Evolutionary conservation across 768 basidiomycete species (phyloP).

Genomic region (Auriculariales sp.): DNA sequence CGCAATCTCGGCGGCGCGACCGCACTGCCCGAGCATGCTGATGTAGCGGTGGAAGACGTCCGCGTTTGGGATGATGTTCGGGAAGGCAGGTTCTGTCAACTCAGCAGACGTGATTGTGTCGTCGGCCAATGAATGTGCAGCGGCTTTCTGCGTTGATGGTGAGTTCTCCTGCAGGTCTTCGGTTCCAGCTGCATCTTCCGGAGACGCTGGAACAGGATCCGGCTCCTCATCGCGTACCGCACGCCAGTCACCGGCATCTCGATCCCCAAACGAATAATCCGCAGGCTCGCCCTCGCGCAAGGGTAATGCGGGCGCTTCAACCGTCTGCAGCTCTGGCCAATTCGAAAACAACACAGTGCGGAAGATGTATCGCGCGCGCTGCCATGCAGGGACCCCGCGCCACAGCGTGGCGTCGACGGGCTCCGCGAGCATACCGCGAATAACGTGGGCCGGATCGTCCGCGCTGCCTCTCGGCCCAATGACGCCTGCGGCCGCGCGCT

Average conservation of each 20-base stretch:
- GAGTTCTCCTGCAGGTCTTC: too few relatives aligned
- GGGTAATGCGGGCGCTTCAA: not conserved
- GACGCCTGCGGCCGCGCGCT: not conserved
- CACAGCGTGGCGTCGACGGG: not conserved
- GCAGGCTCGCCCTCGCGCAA: not conserved
- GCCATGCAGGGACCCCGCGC: not conserved
- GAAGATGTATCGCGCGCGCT: not conserved
- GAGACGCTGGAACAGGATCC: not conserved
- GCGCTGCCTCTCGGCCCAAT: not conserved
- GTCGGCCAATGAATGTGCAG: not conserved
- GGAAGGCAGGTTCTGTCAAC: too few relatives aligned
- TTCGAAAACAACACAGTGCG: not conserved
- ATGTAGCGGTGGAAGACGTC: not conserved
- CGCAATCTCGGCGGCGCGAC: not conserved
- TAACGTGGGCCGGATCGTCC: not conserved
- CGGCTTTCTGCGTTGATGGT: not conserved
- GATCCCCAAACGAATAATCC: not conserved
- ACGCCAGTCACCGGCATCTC: not conserved
- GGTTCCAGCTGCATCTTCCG: not conserved
- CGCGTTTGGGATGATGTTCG: not conserved
- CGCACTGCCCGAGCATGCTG: not conserved
- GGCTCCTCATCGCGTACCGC: not conserved
- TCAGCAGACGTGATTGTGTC: not conserved
- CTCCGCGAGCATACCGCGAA: not conserved
- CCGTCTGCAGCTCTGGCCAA: not conserved